Evolutionary conservation across 2,329 filamentous ascomycete genomes (phyloP), one percentile per base, ranked within the genome.

Genomic region (Penicillium sp.): DNA sequence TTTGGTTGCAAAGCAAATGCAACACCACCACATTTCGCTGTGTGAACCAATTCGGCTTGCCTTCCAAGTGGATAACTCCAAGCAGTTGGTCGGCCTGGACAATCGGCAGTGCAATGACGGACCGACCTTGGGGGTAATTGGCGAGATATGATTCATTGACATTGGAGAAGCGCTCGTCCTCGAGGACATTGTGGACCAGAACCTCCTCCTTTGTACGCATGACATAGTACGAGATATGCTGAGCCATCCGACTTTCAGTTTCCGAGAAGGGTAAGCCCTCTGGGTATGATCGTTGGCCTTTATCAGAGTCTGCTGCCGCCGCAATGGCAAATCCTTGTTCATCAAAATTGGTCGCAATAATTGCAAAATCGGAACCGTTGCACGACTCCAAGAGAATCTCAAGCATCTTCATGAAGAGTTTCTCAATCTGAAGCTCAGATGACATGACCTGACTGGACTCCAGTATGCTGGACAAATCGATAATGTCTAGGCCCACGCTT

Each of bases 381-480:
- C 84, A 86, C 1, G 83, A 84, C 62, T 87, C 84, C 6, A 87
- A 70, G 29, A 87, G 85, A 57, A 87, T 86, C 53, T 82, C 81
- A 15, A 83, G 82, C 79, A 88, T 85, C 69, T 86, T 86, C 2
- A 80, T 79, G 53, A 87, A 74, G 3, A 88, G 75, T 48, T 81
- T 82, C 56, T 87, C 84, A 41, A 87, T 82, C 57, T 86, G 80
- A 15, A 88, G 75, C 63, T 87, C 85, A 14, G 84, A 86, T 6
- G 85, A 87, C 61, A 88, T 80, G 6, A 87, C 78, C 67, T 87
- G 85, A 51, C 82, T 86, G 25, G 84, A 86, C 61, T 87, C 83
- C 4, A 88, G 75, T 44, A 88, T 87, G 41, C 81, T 84, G 2
- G 82, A 82, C 15, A 87, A 67, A 67, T 87, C 85, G 52, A 88